Base-by-base conservation (phyloP, 352 stramenopile species). In the Phytophthora crassamura region DNA sequence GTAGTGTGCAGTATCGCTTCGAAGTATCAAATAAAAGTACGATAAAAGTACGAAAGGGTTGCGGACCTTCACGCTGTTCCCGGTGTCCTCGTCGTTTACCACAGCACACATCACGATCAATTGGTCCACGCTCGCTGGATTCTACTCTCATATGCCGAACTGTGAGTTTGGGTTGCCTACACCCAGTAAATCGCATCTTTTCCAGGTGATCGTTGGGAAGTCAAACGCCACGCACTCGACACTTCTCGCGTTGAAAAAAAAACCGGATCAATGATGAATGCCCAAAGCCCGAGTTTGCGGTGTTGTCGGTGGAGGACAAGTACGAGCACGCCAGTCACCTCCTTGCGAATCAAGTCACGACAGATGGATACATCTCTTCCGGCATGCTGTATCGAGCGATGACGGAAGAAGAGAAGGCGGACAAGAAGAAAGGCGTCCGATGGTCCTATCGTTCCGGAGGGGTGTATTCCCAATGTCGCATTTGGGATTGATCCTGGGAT, bases 401-500 rank as follows among this genome's bases (percentile, higher is more conserved):
- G 25, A 65, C 20, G 0, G 12, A 64, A 14, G 28, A 56, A 3
- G 61, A 64, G 16, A 30, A 50, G 2, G 30, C 51, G 6, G 33
- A 30, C n/a, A 43, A 63, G 33, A 52, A 61, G 30, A n/a, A 43
- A 46, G 40, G 11, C 41, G 11, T 12, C 36, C 22, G 14, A 48
- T 7, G 38, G 39, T 22, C 22, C 25, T 4, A 38, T 59, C 0
- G 12, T 69, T 41, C 52, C 46, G 16, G 0, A 20, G 40, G 55
- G 63, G 7, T 62, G 51, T 32, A 12, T 40, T 12, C 55, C 63
- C 0, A 7, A 71, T 20, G 49, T 65, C 43, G 35, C 62, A 1
- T 59, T 66, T 12, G 63, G 49, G 8, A 55, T 71, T 10, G 55
- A 71, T 57, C 49, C 49, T 28, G 63, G 55, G 1, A 58, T 71